These are phyloP conservation scores for Hypholoma sublateritium DNA, from an alignment of 768 basidiomycete genomes.

Conservation along the genomic window DNA sequence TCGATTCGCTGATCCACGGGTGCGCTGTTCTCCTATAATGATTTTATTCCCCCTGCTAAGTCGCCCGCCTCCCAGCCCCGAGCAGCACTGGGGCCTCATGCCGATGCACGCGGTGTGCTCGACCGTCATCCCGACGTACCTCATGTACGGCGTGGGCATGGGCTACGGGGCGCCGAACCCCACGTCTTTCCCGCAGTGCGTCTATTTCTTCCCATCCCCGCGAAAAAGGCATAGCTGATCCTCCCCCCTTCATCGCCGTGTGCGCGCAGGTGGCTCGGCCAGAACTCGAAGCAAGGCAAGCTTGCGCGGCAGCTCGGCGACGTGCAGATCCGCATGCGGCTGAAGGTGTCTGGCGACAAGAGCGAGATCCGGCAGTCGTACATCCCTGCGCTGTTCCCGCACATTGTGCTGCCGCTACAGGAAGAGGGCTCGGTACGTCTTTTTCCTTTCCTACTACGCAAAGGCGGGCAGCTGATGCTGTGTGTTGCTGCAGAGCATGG, in stretches of 20 bases:
- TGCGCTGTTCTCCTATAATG: constrained; percentile 32
- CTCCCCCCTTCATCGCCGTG: no score
- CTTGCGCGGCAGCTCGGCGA: constrained; percentile 80
- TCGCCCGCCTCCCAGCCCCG: constrained; percentile 51
- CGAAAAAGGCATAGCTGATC: background rate
- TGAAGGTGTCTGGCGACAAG: constrained; percentile 90
- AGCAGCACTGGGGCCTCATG: constrained; percentile 96
- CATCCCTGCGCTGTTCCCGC: constrained; percentile 82
- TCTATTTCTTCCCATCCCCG: constrained; percentile 9
- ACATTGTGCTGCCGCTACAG: constrained; percentile 77
- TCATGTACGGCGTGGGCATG: constrained; percentile 70
- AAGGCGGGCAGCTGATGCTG: background rate
- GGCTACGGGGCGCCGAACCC: constrained; percentile 67
- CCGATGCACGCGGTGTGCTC: constrained; percentile 92
- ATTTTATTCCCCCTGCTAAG: background rate
- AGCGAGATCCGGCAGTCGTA: constrained; percentile 90
- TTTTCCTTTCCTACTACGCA: constrained; percentile 1
- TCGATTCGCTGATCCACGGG: constrained; percentile 95
- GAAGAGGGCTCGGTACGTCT: constrained; percentile 70
- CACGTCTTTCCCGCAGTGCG: constrained; percentile 84
- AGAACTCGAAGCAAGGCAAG: constrained; percentile 92
- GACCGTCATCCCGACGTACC: constrained; percentile 83
- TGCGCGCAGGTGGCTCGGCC: constrained; percentile 86
- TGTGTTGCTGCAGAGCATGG: constrained; percentile 54
- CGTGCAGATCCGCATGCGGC: constrained; percentile 92